Percentiles rank a stretch among this genome's conserved stretches.
These are phyloP conservation scores for Hura crepitans DNA, from an alignment of 441 rosid genomes.

Conservation along the genomic window DNA sequence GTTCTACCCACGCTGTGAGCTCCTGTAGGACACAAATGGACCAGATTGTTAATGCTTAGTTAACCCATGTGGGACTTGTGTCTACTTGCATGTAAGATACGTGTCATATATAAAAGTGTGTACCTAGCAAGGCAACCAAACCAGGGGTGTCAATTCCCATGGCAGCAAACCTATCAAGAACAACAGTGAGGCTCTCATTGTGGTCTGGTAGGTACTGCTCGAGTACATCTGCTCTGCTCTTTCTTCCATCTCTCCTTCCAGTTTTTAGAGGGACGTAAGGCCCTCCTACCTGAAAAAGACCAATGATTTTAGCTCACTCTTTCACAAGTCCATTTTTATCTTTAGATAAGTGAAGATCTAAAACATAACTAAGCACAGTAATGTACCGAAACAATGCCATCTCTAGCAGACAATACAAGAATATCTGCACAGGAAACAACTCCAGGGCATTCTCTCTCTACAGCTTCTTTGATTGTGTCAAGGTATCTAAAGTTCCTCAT, in stretches of 20 bases:
- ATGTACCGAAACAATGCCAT: conserved; percentile 70
- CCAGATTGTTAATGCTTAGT: neutral
- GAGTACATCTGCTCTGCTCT: conserved; percentile 68
- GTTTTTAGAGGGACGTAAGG: conserved; percentile 83
- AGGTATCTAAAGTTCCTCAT: conserved; percentile 91
- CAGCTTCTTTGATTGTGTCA: conserved; percentile 82
- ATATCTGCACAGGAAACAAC: conserved; percentile 92
- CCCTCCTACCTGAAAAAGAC: conserved; percentile 67
- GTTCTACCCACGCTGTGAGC: conserved; percentile 95
- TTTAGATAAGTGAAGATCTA: too few relatives aligned
- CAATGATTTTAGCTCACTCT: neutral
- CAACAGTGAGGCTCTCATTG: conserved; percentile 83
- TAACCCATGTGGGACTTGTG: neutral
- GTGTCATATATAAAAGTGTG: neutral
- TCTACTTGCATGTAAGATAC: conserved; percentile 4
- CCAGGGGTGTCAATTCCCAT: conserved; percentile 83
- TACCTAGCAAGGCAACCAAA: conserved; percentile 84
- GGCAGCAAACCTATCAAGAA: conserved; percentile 65
- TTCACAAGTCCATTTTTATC: too few relatives aligned
- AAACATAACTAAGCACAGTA: neutral
- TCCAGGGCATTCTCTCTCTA: conserved; percentile 91
- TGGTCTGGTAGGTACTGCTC: conserved; percentile 89
- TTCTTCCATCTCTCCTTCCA: conserved; percentile 89
- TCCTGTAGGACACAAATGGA: conserved; percentile 34
- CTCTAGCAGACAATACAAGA: conserved; percentile 83